Evolutionary conservation across 257 asterid species (phyloP).

Genomic region (Capsicum pubescens): DNA sequence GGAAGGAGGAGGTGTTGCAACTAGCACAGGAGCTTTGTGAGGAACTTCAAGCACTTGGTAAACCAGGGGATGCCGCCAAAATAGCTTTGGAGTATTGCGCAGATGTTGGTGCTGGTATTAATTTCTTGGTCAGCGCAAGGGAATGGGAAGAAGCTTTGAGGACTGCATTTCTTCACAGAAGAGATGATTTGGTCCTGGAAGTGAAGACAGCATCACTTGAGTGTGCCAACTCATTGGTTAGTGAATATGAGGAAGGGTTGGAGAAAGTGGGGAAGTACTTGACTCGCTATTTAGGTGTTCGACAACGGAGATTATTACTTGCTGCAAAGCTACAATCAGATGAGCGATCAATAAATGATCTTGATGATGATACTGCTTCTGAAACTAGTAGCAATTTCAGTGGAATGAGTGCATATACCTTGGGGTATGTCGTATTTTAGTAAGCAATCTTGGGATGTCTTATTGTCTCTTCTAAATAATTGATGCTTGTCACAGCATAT

Average conservation of each 20-base stretch:
- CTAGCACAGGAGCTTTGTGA: constrained; percentile 88
- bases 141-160: constrained; percentile 97
- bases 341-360: constrained; percentile 53
- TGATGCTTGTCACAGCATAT: neutral
- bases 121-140: constrained; percentile 81
- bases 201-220: constrained; percentile 82
- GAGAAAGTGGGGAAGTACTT: constrained; percentile 93
- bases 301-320: constrained; percentile 88
- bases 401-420: constrained; percentile 98
- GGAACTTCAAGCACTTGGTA: constrained; percentile 92
- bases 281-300: constrained; percentile 86
- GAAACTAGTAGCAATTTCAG: constrained; percentile 93
- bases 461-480: constrained; percentile 18
- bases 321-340: constrained; percentile 86
- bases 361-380: constrained; percentile 92
- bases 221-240: constrained; percentile 66
- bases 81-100: constrained; percentile 83
- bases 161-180: constrained; percentile 68
- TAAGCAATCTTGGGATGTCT: neutral
- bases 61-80: constrained; percentile 90
- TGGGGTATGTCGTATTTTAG: constrained; percentile 58
- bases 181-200: constrained; percentile 68
- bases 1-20: constrained; percentile 69
- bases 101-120: constrained; percentile 64
- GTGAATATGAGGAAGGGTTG: constrained; percentile 80